These are phyloP conservation scores for Amanita molliuscula DNA, from an alignment of 768 basidiomycete species.

Conservation along the genomic window DNA sequence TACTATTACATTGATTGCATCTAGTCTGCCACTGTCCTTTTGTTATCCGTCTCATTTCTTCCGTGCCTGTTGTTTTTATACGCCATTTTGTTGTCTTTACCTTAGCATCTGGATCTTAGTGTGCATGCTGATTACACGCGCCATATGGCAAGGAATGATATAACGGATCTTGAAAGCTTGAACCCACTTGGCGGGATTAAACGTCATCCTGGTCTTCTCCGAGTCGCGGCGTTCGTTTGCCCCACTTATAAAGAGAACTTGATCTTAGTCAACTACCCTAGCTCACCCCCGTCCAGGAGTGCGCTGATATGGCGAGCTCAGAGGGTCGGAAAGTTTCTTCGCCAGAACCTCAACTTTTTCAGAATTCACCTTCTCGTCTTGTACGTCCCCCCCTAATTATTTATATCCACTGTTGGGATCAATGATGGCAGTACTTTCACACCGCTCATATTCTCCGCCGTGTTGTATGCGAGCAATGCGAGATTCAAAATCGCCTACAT, in stretches of 20 bases:
- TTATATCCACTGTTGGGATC: conserved; percentile 3
- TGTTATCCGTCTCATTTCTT: conserved; percentile 11
- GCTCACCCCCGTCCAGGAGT: background rate
- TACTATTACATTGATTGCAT: conserved; percentile 17
- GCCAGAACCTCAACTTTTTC: conserved; percentile 55
- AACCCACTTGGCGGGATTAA: no score
- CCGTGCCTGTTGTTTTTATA: conserved; percentile 8
- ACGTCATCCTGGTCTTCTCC: no score
- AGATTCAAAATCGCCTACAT: conserved; percentile 58
- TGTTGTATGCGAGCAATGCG: conserved; percentile 82
- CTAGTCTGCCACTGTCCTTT: conserved; percentile 12
- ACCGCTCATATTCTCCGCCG: conserved; percentile 67
- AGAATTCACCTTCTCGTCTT: conserved; percentile 53
- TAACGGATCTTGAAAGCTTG: no score
- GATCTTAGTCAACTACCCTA: background rate
- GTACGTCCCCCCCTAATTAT: conserved; percentile 23
- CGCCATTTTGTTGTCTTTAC: conserved; percentile 8
- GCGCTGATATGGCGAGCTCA: background rate
- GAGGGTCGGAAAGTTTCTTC: conserved; percentile 15
- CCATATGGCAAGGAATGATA: no score
- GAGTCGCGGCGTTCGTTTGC: no score
- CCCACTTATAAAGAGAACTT: background rate
- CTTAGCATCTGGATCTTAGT: conserved; percentile 7
- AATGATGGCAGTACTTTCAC: conserved; percentile 49
- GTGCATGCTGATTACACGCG: background rate